Percentiles rank a stretch among this genome's conserved stretches.
Conservation (phyloP, 73 alveolate genomes). For the Paramecium sonneborni region DNA sequence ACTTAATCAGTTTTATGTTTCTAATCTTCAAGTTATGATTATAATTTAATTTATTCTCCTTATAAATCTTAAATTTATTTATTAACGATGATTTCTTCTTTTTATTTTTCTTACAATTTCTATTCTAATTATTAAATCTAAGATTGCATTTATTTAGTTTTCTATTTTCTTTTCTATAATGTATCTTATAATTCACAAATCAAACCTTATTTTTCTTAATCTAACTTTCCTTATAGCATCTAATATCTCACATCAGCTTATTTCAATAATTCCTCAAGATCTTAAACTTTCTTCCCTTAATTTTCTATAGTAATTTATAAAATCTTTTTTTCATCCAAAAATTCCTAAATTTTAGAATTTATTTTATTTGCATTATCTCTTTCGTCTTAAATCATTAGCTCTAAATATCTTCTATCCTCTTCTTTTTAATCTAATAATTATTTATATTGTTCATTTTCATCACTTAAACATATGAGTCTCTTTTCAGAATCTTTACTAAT, state of each 20-base stretch:
- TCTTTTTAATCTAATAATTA: not conserved
- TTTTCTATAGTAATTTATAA: slow-evolving; percentile 7
- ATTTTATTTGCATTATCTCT: not conserved
- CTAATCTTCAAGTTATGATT: slow-evolving; percentile 5
- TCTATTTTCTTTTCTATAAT: not conserved
- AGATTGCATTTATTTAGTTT: not conserved
- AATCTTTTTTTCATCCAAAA: slow-evolving; percentile 12
- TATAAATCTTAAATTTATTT: slow-evolving; percentile 25
- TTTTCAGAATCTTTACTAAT: slow-evolving; percentile 31
- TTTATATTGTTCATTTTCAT: slow-evolving; percentile 22
- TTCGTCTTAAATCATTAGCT: not conserved
- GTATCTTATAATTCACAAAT: not conserved
- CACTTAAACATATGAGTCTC: not conserved
- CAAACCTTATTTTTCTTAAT: slow-evolving; percentile 2
- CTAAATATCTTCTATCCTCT: slow-evolving; percentile 35
- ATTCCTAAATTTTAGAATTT: not conserved
- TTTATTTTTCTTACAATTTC: not conserved
- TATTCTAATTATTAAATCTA: slow-evolving; percentile 1
- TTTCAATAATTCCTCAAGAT: not conserved
- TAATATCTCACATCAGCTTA: not conserved
- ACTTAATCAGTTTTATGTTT: slow-evolving; percentile 33
- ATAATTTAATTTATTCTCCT: not conserved
- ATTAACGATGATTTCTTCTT: not conserved
- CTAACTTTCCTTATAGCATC: not conserved
- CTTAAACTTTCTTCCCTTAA: not conserved